A percentile compares a stretch with the other conserved stretches of the same genome.
Evolutionary conservation across 148 eudicot species (phyloP).

Genomic region (Rhododendron williamsianum): DNA sequence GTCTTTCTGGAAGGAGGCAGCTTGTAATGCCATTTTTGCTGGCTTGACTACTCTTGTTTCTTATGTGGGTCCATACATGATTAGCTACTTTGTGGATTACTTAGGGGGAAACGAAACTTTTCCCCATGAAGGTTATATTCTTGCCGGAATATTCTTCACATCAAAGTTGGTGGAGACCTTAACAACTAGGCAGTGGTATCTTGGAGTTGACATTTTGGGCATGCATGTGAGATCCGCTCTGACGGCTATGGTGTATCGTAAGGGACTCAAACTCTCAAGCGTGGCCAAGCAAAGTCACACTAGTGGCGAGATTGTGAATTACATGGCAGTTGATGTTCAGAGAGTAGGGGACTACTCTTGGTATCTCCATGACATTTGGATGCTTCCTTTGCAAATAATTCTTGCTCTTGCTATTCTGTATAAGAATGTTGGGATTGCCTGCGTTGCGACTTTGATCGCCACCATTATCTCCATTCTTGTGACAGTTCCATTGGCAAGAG

Average conservation of each 20-base stretch:
- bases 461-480: conserved; percentile 63
- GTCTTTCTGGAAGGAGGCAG: conserved; percentile 84
- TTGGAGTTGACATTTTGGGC: conserved; percentile 78
- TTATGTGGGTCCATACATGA: conserved; percentile 91
- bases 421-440: conserved; percentile 80
- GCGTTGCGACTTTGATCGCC: conserved; percentile 68
- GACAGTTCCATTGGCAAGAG: conserved; percentile 71
- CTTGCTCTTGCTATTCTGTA: conserved; percentile 80
- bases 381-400: conserved; percentile 77
- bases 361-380: conserved; percentile 93
- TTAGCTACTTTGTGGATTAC: conserved; percentile 88
- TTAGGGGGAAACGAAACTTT: conserved; percentile 58
- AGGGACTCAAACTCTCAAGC: conserved; percentile 75
- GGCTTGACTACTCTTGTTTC: conserved; percentile 66
- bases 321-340: conserved; percentile 95
- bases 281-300: conserved; percentile 74
- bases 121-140: conserved; percentile 77
- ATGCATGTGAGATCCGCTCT: conserved; percentile 88
- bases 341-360: conserved; percentile 84
- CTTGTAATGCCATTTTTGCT: conserved; percentile 73
- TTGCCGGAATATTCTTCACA: conserved; percentile 64
- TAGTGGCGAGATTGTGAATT: conserved; percentile 90
- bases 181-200: conserved; percentile 73
- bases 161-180: conserved; percentile 81
- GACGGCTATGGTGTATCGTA: conserved; percentile 76